Evolutionary conservation across 495 filamentous ascomycete species (phyloP).

Genomic region (Sordaria brevicollis): DNA sequence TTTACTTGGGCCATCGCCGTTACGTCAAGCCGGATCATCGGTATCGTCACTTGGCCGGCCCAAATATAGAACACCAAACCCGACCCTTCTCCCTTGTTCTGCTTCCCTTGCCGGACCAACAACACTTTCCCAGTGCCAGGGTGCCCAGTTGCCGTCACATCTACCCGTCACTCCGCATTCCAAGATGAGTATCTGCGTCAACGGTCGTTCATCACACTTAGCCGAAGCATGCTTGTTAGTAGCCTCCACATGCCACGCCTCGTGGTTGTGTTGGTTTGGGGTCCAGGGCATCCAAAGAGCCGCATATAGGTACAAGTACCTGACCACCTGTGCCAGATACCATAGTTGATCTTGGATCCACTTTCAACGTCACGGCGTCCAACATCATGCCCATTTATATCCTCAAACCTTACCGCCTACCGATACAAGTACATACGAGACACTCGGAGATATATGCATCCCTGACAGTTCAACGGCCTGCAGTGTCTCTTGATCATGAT

Average conservation of each 20-base stretch:
- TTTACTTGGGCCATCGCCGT: conserved; percentile 15
- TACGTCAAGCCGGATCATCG: conserved; percentile 4
- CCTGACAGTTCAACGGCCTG: not conserved
- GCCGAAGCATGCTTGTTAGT: conserved; percentile 9
- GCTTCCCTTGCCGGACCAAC: conserved; percentile 1
- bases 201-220: conserved; percentile 6
- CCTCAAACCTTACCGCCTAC: not conserved
- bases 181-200: conserved; percentile 13
- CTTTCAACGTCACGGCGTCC: conserved; percentile 15
- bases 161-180: conserved; percentile 8
- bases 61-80: not conserved
- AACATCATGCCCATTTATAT: not conserved
- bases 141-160: conserved; percentile 2
- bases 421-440: not conserved
- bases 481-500: not conserved
- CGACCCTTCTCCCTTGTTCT: conserved; percentile 8
- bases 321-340: not conserved
- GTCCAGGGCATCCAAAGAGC: not conserved
- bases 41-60: not conserved
- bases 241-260: not conserved
- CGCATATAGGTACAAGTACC: conserved; percentile 14
- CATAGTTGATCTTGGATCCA: conserved; percentile 15
- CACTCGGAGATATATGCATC: not conserved
- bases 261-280: not conserved
- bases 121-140: not conserved